Percentiles rank a stretch among this genome's conserved stretches.
phyloP scores from a whole-genome alignment of 1,139 yeast species.

The Suhomyces chickasaworum region DNA sequence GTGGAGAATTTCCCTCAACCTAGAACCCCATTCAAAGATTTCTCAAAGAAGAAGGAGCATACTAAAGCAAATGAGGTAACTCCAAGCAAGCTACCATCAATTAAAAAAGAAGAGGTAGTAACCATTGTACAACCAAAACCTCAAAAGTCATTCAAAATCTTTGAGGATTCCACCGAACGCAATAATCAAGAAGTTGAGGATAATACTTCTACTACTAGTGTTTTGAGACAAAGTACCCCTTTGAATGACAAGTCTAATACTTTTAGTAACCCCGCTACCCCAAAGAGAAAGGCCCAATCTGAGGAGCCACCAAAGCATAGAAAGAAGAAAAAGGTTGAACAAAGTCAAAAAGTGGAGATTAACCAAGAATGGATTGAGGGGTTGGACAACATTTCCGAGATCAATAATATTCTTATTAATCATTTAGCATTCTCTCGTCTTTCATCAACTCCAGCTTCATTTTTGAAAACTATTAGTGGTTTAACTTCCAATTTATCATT shows the following conservation, averaged over 20 bases:
- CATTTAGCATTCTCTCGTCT: conserved; percentile 89
- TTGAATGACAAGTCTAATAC: conserved; percentile 31
- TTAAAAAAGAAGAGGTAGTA: neutral
- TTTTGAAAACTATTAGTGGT: conserved; percentile 61
- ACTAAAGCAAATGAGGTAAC: conserved; percentile 15
- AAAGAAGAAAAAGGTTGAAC: conserved; percentile 17
- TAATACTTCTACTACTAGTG: conserved; percentile 12
- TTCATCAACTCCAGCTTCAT: conserved; percentile 80
- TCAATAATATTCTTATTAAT: conserved; percentile 69
- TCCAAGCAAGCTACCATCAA: conserved; percentile 17
- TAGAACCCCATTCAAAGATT: conserved; percentile 16
- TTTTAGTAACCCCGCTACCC: conserved; percentile 19
- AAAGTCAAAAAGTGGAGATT: conserved; percentile 22
- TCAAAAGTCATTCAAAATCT: conserved; percentile 17
- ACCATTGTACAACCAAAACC: conserved; percentile 22
- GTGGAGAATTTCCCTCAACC: conserved; percentile 12
- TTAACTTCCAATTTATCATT: conserved; percentile 45
- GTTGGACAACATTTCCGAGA: conserved; percentile 49
- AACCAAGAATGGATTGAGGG: conserved; percentile 31
- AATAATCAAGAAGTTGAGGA: neutral
- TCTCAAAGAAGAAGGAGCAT: conserved; percentile 2
- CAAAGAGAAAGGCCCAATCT: conserved; percentile 30
- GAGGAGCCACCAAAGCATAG: conserved; percentile 31
- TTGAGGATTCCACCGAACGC: conserved; percentile 16
- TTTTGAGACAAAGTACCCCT: conserved; percentile 25